Percentiles rank a stretch among this genome's conserved stretches.
Conservation (phyloP, 257 asterid species). For the Avicennia marina region DNA sequence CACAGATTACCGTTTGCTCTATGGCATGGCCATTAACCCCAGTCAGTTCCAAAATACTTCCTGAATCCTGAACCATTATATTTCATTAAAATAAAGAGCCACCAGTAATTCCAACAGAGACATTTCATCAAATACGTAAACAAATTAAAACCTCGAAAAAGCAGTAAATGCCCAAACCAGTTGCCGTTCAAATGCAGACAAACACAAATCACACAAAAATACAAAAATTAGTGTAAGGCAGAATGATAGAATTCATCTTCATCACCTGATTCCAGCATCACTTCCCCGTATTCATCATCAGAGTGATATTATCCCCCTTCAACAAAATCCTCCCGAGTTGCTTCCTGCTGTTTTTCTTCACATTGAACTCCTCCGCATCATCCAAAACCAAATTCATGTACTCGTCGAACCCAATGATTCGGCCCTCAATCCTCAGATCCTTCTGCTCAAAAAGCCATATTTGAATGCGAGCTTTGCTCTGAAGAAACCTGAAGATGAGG, state of each 20-base stretch:
- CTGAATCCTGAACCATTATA: no score
- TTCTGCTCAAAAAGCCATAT: constrained; percentile 74
- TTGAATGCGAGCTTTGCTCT: constrained; percentile 66
- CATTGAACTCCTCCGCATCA: constrained; percentile 48
- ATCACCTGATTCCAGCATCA: constrained; percentile 27
- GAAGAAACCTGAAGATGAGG: constrained; percentile 64
- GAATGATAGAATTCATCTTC: background rate
- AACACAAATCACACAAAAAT: background rate
- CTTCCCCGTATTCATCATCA: constrained; percentile 59
- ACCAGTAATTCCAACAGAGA: constrained; percentile 9
- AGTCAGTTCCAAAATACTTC: no score
- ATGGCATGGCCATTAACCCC: no score
- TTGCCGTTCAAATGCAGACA: background rate
- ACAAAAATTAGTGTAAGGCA: background rate
- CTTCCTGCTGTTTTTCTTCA: constrained; percentile 49
- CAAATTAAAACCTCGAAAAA: background rate
- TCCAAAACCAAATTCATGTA: constrained; percentile 64
- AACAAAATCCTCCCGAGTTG: constrained; percentile 56
- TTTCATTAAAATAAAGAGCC: background rate
- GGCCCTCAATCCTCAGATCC: constrained; percentile 59
- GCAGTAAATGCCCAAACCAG: background rate
- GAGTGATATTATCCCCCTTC: constrained; percentile 60
- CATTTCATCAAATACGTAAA: constrained; percentile 24
- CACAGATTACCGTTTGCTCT: no score
- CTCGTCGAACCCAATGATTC: constrained; percentile 60